phyloP scores from a whole-genome alignment of 192 early-diverging fungal species.

The Podila epicladia region DNA sequence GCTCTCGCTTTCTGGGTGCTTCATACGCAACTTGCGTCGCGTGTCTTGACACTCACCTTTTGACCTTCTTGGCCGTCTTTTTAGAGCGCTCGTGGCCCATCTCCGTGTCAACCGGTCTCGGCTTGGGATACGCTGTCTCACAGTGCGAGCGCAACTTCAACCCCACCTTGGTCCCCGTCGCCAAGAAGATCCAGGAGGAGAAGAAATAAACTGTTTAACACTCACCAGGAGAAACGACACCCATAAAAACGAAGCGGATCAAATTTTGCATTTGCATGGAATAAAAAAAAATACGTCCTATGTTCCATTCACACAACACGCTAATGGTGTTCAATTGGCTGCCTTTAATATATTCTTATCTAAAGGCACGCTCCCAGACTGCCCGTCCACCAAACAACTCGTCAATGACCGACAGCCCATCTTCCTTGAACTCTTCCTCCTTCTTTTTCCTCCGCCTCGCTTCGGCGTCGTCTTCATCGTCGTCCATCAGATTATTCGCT shows the following conservation, averaged over 20 bases:
- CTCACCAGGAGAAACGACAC: background rate
- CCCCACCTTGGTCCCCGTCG: slow-evolving; percentile 60
- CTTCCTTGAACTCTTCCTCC: background rate
- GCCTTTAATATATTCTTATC: slow-evolving; percentile 4
- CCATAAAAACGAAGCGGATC: no score
- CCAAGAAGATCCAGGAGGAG: slow-evolving; percentile 56
- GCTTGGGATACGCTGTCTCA: slow-evolving; percentile 83
- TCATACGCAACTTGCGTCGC: background rate
- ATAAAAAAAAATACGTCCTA: no score
- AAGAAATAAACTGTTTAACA: slow-evolving; percentile 9
- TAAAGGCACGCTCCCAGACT: slow-evolving; percentile 40
- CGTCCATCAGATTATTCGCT: slow-evolving; percentile 36
- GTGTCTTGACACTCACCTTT: background rate
- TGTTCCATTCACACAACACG: background rate
- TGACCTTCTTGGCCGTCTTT: slow-evolving; percentile 8
- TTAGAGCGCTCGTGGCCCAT: slow-evolving; percentile 89
- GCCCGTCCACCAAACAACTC: slow-evolving; percentile 44
- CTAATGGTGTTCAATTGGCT: background rate
- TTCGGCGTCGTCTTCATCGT: slow-evolving; percentile 16
- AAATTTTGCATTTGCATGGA: no score
- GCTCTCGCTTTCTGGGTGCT: background rate
- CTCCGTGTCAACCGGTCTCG: slow-evolving; percentile 82
- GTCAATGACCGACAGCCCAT: slow-evolving; percentile 33
- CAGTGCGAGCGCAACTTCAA: slow-evolving; percentile 77
- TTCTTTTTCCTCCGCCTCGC: slow-evolving; percentile 1